phyloP scores from a whole-genome alignment of 176 grass and related monocot species.

The Eragrostis curvula region DNA sequence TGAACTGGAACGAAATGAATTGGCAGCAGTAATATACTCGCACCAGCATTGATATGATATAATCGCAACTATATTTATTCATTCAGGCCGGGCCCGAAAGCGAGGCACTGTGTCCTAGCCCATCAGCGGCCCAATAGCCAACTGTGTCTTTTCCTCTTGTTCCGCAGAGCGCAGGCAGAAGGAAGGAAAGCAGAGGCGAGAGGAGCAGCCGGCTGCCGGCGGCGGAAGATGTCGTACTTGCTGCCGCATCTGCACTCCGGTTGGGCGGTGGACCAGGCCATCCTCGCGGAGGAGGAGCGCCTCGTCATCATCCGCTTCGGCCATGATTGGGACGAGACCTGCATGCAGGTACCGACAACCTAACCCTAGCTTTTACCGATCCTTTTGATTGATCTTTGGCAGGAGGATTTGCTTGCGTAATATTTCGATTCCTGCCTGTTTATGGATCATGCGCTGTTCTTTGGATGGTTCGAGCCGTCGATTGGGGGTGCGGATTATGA shows the following conservation, averaged over 20 bases:
- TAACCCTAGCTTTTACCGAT: slow-evolving; percentile 22
- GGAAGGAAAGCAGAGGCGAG: no score
- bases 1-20: no score
- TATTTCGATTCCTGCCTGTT: neutral
- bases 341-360: slow-evolving; percentile 69
- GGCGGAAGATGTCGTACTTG: slow-evolving; percentile 82
- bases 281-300: slow-evolving; percentile 97
- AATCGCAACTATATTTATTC: no score
- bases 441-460: neutral
- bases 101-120: no score
- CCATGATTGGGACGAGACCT: slow-evolving; percentile 99
- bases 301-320: slow-evolving; percentile 98
- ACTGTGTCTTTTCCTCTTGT: no score
- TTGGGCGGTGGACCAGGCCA: slow-evolving; percentile 99
- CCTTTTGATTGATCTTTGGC: neutral
- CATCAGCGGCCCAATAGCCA: no score
- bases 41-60: no score
- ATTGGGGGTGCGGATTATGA: neutral
- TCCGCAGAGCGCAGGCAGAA: no score
- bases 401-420: neutral
- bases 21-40: no score
- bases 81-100: no score
- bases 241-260: slow-evolving; percentile 95
- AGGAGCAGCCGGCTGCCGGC: neutral
- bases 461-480: neutral